A percentile compares a stretch with the other conserved stretches of the same genome.
These are phyloP conservation scores for Spatholobus suberectus DNA, from an alignment of 306 rosid species.

Conservation along the genomic window DNA sequence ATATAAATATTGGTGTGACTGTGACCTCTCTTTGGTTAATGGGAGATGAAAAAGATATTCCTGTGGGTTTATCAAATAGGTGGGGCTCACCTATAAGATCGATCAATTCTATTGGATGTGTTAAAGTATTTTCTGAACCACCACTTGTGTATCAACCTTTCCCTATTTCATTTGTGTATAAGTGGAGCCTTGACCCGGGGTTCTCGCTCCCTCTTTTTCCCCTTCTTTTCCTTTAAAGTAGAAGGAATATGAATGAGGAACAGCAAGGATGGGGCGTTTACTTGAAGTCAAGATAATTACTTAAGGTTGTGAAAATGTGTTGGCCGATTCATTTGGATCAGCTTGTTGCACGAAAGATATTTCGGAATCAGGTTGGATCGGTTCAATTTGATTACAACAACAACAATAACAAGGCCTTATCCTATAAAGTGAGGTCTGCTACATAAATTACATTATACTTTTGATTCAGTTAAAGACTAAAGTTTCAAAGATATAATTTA, in stretches of 20 bases:
- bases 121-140: neutral
- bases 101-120: neutral
- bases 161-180: neutral
- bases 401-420: too few species aligned
- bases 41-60: neutral
- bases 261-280: neutral
- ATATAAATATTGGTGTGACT: neutral
- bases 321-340: neutral
- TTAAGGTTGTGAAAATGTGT: neutral
- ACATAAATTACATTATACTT: too few species aligned
- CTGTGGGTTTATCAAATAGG: neutral
- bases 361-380: too few species aligned
- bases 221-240: neutral
- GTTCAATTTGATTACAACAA: too few species aligned
- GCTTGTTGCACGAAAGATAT: too few species aligned
- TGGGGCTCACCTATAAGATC: neutral
- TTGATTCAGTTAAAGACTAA: too few species aligned
- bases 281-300: neutral
- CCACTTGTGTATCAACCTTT: neutral
- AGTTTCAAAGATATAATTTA: too few species aligned
- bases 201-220: neutral
- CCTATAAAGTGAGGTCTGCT: too few species aligned
- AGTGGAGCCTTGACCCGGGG: neutral
- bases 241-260: neutral
- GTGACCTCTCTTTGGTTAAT: neutral